Base-by-base conservation (phyloP, 352 stramenopile genomes). In the Elongisporangium prolatum region DNA sequence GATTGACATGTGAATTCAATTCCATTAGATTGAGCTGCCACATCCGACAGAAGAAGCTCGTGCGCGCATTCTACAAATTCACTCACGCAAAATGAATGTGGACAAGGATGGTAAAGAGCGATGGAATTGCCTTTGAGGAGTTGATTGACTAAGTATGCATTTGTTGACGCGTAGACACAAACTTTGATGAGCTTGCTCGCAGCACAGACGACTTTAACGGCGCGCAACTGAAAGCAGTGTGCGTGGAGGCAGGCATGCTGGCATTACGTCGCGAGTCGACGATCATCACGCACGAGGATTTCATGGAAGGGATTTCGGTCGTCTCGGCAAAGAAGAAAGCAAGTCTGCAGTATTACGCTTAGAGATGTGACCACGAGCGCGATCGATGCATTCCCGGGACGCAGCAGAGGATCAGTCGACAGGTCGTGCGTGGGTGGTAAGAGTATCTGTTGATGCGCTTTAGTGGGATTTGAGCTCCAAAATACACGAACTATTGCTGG, bases 171-270 rank as follows among this genome's bases (percentile, higher is more conserved):
- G 7, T 50, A 89, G 82, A 91, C 58, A 97, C 98, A 25, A 99
- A 99, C 64, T 99, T 98, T 70, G 96, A 99, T 60, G 97, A 99
- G 71, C 75, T 99, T 25, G 94, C 96, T 34, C 83, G 97, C 40
- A 98, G 80, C 64, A 99, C 95, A 71, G 97, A 99, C 67, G 97
- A 99, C 74, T 99, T 99, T 60, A 99, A 99, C 77, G 97, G 97
- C 25, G 97, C 97, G 21, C 96, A 99, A 71, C 69, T 99, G 20
- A 99, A 99, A 76, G 97, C 97, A 48, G 95, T 99, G n/a, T 99
- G 96, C 64, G 97, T 99, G 21, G 97, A 99, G 73, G 96, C 97
- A 37, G 97, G 97, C 59, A 99, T 99, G 97, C 72, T 99, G 48
- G 97, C 97, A 21, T 77, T 99, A 56, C 83, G 97, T 69, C 81